Evolutionary conservation across 345 rosid genomes (phyloP), one percentile per base, ranked within the genome.

Genomic region (Murraya paniculata): DNA sequence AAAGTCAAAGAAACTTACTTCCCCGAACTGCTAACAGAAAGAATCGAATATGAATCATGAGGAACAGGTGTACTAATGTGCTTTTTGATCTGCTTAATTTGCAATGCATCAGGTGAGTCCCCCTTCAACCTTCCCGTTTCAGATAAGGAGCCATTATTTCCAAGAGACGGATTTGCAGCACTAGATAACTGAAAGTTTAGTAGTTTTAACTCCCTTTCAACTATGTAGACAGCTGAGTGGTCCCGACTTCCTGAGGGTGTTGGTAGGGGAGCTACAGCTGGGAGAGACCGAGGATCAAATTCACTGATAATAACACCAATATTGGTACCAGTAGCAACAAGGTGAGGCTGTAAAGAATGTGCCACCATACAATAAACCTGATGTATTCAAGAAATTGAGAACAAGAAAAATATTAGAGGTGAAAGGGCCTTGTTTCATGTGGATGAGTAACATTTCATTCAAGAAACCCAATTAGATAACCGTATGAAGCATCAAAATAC

Each of bases 311-410:
- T 94, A 81, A 96, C 87, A 85, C 99, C 99, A 82, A 92, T 82
- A 82, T 90, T 96, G 79, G 98, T 94, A 79, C 99, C 99, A 74
- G 97, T 88, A 72, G 94, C 99, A 65, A 96, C 98, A 66, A 96
- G 97, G 83, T 96, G 98, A 74, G 99, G 99, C 88, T 96, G 99
- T 64, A 96, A 87, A 78, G 95, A 88, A 90, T 96, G 99, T 73
- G 97, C 98, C 77, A 90, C 98, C 98, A 96, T 96, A 82, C 98
- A 94, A 83, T 92, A 94, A 68, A 94, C 98, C 99, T 96, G 33
- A 61, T 11, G 58, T 75, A 74, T 75, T 67, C 62, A 77, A 69
- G 64, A 59, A 65, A 62, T n/a, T n/a, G 30, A 64, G 39, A 11
- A 72, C 18, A 41, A 61, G 19, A 71, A 74, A 65, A 33, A 57